Conservation (phyloP, 352 stramenopile species). For the Phytophthora boehmeriae region DNA sequence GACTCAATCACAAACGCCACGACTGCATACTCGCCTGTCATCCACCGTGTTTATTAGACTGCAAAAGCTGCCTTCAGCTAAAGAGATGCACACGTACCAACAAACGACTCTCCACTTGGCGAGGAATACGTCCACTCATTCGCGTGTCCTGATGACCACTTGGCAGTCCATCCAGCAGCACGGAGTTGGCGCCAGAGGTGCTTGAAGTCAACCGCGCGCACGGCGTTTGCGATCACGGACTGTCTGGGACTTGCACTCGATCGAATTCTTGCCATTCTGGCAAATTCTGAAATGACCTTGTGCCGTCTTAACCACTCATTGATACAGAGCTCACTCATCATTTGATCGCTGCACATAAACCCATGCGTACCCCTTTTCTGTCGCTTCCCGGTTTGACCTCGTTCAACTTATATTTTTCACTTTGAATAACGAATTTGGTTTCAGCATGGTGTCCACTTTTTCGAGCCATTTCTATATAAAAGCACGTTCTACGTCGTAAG, state of each 20-base stretch:
- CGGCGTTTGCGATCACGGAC: too few relatives aligned
- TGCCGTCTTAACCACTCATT: not conserved
- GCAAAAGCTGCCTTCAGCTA: too few relatives aligned
- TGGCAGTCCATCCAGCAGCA: constrained; percentile 1
- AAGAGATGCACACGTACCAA: not conserved
- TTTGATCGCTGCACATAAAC: too few relatives aligned
- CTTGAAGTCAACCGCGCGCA: not conserved
- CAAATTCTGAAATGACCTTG: constrained; percentile 5
- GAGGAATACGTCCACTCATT: constrained; percentile 3
- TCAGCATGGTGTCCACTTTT: not conserved
- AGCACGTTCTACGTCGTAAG: not conserved
- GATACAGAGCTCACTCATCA: not conserved
- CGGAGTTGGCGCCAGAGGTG: constrained; percentile 11
- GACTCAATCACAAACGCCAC: too few relatives aligned
- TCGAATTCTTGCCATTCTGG: constrained; percentile 1
- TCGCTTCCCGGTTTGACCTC: too few relatives aligned
- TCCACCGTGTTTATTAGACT: too few relatives aligned
- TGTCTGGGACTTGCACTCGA: not conserved
- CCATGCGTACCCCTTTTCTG: too few relatives aligned
- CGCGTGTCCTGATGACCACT: not conserved
- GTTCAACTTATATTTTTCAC: constrained; percentile 1
- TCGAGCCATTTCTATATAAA: not conserved
- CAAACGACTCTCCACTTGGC: not conserved
- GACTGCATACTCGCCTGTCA: too few relatives aligned
- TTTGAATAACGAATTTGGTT: not conserved